Conservation (phyloP, 2,329 filamentous ascomycete genomes). For the Paecilomyces fulvus region DNA sequence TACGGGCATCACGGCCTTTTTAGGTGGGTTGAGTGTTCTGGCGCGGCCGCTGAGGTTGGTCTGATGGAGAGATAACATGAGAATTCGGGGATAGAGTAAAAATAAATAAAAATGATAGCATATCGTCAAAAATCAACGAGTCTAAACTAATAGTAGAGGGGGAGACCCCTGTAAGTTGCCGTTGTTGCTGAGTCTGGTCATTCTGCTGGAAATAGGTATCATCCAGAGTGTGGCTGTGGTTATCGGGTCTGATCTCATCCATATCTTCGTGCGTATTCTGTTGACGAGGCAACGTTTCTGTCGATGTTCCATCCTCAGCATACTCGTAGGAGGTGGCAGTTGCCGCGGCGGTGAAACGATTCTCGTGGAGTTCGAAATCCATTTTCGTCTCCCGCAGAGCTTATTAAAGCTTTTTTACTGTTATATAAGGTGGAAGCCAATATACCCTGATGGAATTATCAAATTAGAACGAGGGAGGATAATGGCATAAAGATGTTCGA, state of each 20-base stretch:
- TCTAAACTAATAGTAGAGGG: no score
- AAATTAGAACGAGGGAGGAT: neutral
- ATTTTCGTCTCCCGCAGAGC: neutral
- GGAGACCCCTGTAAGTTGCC: neutral
- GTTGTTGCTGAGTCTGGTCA: neutral
- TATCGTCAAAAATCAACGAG: no score
- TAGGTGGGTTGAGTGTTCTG: slow-evolving; percentile 18
- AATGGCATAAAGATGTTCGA: neutral
- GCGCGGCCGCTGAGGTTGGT: slow-evolving; percentile 10
- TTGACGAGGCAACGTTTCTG: neutral
- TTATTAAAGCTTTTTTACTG: neutral
- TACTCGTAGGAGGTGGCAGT: neutral
- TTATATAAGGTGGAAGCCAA: neutral
- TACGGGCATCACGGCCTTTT: slow-evolving; percentile 16
- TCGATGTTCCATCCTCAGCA: neutral
- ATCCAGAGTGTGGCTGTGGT: neutral
- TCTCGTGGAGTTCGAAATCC: neutral
- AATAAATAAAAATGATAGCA: no score
- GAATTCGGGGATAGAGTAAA: no score
- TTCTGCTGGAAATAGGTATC: neutral
- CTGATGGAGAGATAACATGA: no score
- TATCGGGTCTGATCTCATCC: neutral
- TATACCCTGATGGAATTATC: neutral
- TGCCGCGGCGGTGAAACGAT: neutral
- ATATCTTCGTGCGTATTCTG: neutral